Evolutionary conservation across 2,329 filamentous ascomycete species (phyloP).

Genomic region (Ophiostoma piceae): DNA sequence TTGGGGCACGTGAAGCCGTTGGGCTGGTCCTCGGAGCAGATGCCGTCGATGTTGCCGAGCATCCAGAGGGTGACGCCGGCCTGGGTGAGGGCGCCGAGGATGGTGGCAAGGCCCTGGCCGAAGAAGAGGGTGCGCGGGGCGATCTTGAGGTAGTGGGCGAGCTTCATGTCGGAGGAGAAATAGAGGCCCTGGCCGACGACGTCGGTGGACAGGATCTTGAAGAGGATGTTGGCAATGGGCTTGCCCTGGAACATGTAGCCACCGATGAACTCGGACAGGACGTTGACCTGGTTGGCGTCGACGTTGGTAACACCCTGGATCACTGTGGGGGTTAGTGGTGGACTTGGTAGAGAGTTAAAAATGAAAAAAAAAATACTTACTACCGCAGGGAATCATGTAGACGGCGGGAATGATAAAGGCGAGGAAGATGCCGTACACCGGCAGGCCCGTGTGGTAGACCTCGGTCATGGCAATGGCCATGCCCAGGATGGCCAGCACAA

Average conservation of each 20-base stretch:
- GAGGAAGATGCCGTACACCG: background rate
- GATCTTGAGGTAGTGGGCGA: conserved; percentile 34
- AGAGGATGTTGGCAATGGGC: conserved; percentile 50
- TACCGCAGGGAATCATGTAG: background rate
- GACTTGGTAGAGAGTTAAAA: background rate
- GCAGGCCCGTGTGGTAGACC: background rate
- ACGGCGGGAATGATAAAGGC: background rate
- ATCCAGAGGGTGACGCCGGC: background rate
- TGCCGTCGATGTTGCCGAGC: background rate
- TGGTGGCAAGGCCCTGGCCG: conserved; percentile 36
- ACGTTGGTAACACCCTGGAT: conserved; percentile 51
- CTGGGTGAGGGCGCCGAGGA: conserved; percentile 23
- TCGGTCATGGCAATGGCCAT: background rate
- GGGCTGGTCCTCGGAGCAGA: background rate
- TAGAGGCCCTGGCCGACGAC: conserved; percentile 27
- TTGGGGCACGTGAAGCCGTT: background rate
- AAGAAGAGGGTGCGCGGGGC: conserved; percentile 36
- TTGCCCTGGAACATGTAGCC: conserved; percentile 48
- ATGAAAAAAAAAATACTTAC: background rate
- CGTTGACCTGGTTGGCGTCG: conserved; percentile 46
- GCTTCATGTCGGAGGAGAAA: conserved; percentile 32
- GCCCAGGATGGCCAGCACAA: background rate
- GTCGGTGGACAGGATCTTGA: conserved; percentile 37
- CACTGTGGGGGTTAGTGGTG: background rate
- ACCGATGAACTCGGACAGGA: conserved; percentile 50